phyloP scores from a whole-genome alignment of 164 flowering plant genomes.

The Stephania yunnanensis region DNA sequence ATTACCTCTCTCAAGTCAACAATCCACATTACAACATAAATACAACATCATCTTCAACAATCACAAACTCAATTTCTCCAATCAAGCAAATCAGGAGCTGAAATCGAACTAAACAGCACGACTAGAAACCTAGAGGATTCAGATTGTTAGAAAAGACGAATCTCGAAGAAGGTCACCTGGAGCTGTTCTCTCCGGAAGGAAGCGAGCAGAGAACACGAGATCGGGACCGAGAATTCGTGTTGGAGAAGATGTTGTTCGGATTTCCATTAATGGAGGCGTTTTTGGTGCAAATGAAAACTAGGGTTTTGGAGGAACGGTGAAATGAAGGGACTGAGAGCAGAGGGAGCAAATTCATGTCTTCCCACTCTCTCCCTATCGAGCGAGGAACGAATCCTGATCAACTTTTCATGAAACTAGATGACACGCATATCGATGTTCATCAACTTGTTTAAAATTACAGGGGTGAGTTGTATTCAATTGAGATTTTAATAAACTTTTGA shows the following conservation, averaged over 20 bases:
- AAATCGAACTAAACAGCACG: not conserved
- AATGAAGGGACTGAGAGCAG: slow-evolving; percentile 13
- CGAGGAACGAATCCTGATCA: not conserved
- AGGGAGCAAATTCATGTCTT: slow-evolving; percentile 24
- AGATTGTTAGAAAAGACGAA: not conserved
- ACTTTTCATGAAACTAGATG: not conserved
- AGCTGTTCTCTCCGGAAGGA: slow-evolving; percentile 23
- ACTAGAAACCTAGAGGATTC: not conserved
- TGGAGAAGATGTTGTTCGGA: slow-evolving; percentile 8
- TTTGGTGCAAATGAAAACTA: slow-evolving; percentile 4
- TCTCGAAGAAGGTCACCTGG: slow-evolving; percentile 22
- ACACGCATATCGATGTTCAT: too few species aligned
- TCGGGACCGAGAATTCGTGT: slow-evolving; percentile 6
- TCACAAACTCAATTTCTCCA: not conserved
- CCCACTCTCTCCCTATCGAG: not conserved
- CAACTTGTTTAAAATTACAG: too few species aligned
- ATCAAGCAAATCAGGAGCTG: not conserved
- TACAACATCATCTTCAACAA: not conserved
- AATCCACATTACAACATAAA: not conserved
- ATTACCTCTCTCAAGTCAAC: not conserved
- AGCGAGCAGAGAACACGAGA: slow-evolving; percentile 17
- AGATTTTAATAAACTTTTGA: too few species aligned
- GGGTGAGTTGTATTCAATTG: too few species aligned
- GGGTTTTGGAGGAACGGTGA: slow-evolving; percentile 19
- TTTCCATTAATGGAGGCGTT: slow-evolving; percentile 12